Evolutionary conservation across 129 eudicot species (phyloP), one percentile per base, ranked within the genome.

Genomic region (Flaveria ramosissima): DNA sequence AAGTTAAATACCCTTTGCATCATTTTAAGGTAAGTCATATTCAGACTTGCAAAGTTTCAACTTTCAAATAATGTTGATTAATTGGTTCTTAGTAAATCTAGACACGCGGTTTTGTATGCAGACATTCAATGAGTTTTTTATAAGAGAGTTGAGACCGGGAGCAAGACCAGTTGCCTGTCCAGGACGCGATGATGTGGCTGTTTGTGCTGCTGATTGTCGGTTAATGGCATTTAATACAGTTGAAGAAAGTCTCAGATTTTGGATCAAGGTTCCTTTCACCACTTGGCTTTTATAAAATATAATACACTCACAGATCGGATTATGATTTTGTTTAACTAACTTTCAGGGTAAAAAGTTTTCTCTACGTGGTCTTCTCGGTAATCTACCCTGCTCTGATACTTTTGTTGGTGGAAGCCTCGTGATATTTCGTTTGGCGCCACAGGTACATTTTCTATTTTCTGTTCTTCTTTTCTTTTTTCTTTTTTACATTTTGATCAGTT

Each of bases 371-470:
- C 97, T 94, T 63, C 65, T 94, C 74, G 97, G 97, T 59, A 73
- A 85, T 32, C 85, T 85, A 83, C 77, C 74, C 9, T 83, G 82
- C 85, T 80, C 90, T 21, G 68, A 45, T 75, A 48, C 89, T 70
- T 94, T 91, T 81, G 70, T 70, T 81, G 89, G 82, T 81, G 98
- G 98, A 72, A 77, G 88, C 75, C 63, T 94, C 71, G 98, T 94
- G 73, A 94, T 94, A 82, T 94, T 94, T 69, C 97, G 98, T 16
- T 78, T 94, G 90, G 98, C 98, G 45, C 98, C 98, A 62, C 98
- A 91, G 97, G 97, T 94, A 60, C 41, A 17, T 69, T 67, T 68
- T 56, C 19, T 39, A 4, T 61, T 57, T 52, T 43, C 59, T 7
- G 72, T 30, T 68, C 59, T 62, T 63, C 2, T 36, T 56, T 9